Percentiles rank a stretch among this genome's conserved stretches.
Evolutionary conservation across 139 green algal genomes (phyloP).

Genomic region (Coccomyxa sp.): DNA sequence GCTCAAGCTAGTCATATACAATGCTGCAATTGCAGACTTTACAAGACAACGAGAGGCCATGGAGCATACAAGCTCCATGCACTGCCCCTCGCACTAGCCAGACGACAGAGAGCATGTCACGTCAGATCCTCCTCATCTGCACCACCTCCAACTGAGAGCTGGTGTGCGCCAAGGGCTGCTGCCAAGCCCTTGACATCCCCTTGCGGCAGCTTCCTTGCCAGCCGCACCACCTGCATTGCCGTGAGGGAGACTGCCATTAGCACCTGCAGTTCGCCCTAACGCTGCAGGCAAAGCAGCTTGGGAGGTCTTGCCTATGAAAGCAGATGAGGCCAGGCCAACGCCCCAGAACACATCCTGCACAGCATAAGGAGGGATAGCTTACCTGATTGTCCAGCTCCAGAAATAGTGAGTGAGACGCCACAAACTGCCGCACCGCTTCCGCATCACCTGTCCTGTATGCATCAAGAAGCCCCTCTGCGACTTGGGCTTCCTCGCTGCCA

Average conservation of each 20-base stretch:
- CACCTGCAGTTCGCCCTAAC: neutral
- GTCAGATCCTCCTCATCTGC: slow-evolving; percentile 48
- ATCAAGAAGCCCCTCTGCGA: slow-evolving; percentile 65
- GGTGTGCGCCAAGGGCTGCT: slow-evolving; percentile 14
- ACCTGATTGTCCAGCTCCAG: slow-evolving; percentile 43
- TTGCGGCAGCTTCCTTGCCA: slow-evolving; percentile 44
- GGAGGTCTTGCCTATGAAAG: neutral
- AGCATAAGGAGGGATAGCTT: slow-evolving; percentile 3
- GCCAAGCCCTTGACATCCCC: slow-evolving; percentile 29
- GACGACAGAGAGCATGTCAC: too few species aligned
- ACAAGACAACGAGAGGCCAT: too few species aligned
- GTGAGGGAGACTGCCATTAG: neutral
- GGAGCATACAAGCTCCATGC: too few species aligned
- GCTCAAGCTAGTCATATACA: too few species aligned
- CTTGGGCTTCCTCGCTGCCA: slow-evolving; percentile 66
- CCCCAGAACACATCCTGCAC: neutral
- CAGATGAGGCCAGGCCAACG: neutral
- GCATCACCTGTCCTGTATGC: slow-evolving; percentile 53
- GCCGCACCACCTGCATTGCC: slow-evolving; percentile 28
- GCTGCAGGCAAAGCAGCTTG: neutral
- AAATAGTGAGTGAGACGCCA: slow-evolving; percentile 18
- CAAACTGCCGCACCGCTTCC: slow-evolving; percentile 13
- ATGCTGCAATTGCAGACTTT: too few species aligned
- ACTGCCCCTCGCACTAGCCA: too few species aligned
- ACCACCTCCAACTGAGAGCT: neutral